Evolutionary conservation across 202 grass and related monocot species (phyloP), one percentile per base, ranked within the genome.

Genomic region (Miscanthus sacchariflorus): DNA sequence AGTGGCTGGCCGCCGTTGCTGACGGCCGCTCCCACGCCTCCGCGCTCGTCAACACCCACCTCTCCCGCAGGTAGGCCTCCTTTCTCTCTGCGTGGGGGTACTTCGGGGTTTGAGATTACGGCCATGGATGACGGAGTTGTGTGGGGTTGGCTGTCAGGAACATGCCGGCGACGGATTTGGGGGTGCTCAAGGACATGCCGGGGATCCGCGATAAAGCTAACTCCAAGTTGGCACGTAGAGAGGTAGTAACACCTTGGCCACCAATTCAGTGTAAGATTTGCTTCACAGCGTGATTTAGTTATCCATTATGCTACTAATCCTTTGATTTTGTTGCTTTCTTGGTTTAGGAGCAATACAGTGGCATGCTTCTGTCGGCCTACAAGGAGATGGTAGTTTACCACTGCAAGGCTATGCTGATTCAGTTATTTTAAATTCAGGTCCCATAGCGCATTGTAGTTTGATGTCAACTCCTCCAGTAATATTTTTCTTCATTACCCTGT

Each of bases 161-260:
- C 85, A 89, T 96, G 79, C 82, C 82, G 38, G 79, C 69, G 46
- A 93, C 74, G 94, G 91, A 96, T 79, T 91, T 99, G 76, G 90
- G 97, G 39, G 89, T 75, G 56, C 80, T 95, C 61, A 96, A 92
- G 88, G 94, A 96, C 70, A 99, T 95, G 97, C 89, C 91, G 0
- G 76, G 70, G 46, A 92, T 99, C 82, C 67, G 86, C 7, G 88
- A 92, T 70, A 93, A 79, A 76, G 97, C 97, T 36, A 92, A 80
- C 42, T 45, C 75, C 38, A 99, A 96, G 88, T 84, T 99, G 80
- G 75, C 30, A 19, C 74, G 25, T 21, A 92, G 91, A 90, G 81
- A 95, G 94, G 97, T 99, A 85, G 2, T 59, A n/a, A 66, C 70
- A 61, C 74, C 44, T 65, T 68, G 12, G 3, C 38, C 46, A 48